Percentiles rank a stretch among this genome's conserved stretches.
Conservation (phyloP, 805 yeast species). For the Candida orba region DNA sequence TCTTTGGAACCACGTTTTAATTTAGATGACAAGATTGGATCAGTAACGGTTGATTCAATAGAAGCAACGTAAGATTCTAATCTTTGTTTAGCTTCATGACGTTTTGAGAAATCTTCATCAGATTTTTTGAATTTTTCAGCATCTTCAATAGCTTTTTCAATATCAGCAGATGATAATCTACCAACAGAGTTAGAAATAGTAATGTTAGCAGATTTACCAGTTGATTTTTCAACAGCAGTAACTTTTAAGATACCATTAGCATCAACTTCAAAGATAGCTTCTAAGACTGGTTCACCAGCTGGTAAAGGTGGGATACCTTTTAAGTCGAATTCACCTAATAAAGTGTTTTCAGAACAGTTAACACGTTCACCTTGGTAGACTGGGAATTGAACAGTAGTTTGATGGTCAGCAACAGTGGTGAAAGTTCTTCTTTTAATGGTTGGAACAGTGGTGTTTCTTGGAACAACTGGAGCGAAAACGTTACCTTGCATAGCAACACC, state of each 20-base stretch:
- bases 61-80: conserved; percentile 97
- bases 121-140: conserved; percentile 99
- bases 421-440: conserved; percentile 95
- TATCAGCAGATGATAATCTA: conserved; percentile 92
- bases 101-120: conserved; percentile 99
- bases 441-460: conserved; percentile 47
- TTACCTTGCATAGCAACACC: conserved; percentile 99
- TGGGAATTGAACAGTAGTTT: conserved; percentile 97
- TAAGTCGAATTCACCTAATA: conserved; percentile 94
- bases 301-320: conserved; percentile 96
- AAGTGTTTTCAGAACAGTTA: conserved; percentile 89
- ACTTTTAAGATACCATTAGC: conserved; percentile 99
- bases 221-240: conserved; percentile 96
- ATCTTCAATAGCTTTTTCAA: conserved; percentile 97
- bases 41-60: conserved; percentile 93
- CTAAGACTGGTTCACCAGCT: conserved; percentile 99
- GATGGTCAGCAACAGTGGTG: conserved; percentile 96
- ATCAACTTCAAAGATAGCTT: conserved; percentile 98
- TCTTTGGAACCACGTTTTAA: conserved; percentile 95
- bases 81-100: conserved; percentile 98
- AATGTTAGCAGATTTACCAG: conserved; percentile 97
- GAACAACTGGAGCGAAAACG: conserved; percentile 88
- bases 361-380: conserved; percentile 98
- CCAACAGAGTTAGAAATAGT: conserved; percentile 99
- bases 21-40: conserved; percentile 97